Conservation (phyloP, 2,329 filamentous ascomycete species). For the Ophiostoma sp. region DNA sequence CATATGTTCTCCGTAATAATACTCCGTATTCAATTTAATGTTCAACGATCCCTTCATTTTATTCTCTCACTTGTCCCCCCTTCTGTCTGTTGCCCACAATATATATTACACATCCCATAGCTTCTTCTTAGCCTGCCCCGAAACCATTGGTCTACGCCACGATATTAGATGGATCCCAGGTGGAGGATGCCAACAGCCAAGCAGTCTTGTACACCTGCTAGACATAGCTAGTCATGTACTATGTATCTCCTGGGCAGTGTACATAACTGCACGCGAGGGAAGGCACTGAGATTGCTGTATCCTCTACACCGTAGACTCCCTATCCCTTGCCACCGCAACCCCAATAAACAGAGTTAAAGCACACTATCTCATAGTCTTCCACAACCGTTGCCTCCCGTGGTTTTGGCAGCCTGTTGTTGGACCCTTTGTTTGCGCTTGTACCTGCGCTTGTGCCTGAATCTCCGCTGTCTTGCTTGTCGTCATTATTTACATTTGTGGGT, state of each 20-base stretch:
- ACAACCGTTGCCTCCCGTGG: neutral
- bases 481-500: neutral
- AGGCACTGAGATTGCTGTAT: constrained; percentile 8
- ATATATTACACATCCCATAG: neutral
- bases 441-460: constrained; percentile 7
- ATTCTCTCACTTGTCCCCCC: neutral
- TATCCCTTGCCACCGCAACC: constrained; percentile 2
- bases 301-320: neutral
- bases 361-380: neutral
- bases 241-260: neutral
- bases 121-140: neutral
- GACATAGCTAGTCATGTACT: neutral
- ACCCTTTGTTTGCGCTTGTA: neutral
- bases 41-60: neutral
- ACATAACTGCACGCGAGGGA: neutral
- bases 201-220: neutral
- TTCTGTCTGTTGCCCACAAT: neutral
- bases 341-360: neutral
- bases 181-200: neutral
- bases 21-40: neutral
- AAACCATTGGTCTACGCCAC: neutral
- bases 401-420: neutral
- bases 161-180: neutral
- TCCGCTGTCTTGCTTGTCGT: neutral
- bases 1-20: no score